Evolutionary conservation across 202 grass and related monocot species (phyloP).

Genomic region (Panicum virgatum): DNA sequence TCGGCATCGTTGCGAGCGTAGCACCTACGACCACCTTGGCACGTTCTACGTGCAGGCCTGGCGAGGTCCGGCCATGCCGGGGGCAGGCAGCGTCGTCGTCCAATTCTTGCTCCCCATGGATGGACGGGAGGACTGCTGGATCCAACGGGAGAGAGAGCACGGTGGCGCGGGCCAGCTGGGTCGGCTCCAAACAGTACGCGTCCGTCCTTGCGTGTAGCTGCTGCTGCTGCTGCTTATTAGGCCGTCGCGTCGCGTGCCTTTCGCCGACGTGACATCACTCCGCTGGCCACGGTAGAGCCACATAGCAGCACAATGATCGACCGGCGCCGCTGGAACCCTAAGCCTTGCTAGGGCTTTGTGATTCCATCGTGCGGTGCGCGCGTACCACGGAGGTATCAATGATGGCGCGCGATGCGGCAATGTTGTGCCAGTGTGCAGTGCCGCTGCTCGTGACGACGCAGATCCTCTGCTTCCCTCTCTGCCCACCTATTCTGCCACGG

Average conservation of each 20-base stretch:
- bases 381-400: not conserved
- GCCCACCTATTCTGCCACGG: not conserved
- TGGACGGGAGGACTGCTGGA: not conserved
- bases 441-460: constrained; percentile 7
- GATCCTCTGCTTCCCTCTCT: not conserved
- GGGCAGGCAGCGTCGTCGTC: not conserved
- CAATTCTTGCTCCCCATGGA: not conserved
- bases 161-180: no score
- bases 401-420: not conserved
- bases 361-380: not conserved
- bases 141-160: not conserved
- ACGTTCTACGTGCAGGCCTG: constrained; percentile 2
- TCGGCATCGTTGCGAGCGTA: not conserved
- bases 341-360: not conserved
- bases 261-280: not conserved
- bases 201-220: not conserved
- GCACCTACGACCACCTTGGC: not conserved
- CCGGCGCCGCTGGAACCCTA: not conserved
- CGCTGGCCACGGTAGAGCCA: not conserved
- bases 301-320: not conserved
- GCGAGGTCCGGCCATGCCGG: no score
- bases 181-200: no score
- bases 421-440: not conserved
- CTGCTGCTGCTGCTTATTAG: not conserved
- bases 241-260: not conserved